These are phyloP conservation scores for Amylostereum areolatum DNA, from an alignment of 1,284 basidiomycete species.

Conservation along the genomic window DNA sequence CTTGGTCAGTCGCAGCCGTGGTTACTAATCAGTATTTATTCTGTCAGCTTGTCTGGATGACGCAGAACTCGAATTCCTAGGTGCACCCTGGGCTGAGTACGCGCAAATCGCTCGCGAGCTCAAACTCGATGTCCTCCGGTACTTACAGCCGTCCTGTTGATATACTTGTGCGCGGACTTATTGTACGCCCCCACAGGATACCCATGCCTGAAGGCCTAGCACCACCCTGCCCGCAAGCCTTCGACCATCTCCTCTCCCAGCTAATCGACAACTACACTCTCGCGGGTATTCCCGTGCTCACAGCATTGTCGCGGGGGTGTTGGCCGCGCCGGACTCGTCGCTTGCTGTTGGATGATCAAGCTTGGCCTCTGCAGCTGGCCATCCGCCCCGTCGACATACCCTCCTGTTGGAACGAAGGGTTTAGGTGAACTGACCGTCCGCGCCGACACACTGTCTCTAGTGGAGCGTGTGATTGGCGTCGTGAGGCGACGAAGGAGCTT, in stretches of 20 bases:
- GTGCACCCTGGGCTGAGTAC: constrained; percentile 81
- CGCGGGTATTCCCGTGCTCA: constrained; percentile 69
- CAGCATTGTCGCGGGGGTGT: constrained; percentile 95
- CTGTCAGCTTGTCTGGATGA: constrained; percentile 74
- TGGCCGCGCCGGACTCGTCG: constrained; percentile 89
- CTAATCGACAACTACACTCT: constrained; percentile 77
- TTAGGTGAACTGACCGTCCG: constrained; percentile 18
- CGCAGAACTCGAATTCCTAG: constrained; percentile 79
- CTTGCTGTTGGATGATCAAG: constrained; percentile 90
- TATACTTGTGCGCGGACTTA: neutral
- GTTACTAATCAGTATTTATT: constrained; percentile 2
- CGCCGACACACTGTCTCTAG: constrained; percentile 53
- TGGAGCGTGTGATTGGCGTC: constrained; percentile 70
- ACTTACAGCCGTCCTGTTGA: constrained; percentile 12
- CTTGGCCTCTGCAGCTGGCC: constrained; percentile 82
- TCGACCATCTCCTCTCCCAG: constrained; percentile 69
- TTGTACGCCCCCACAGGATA: constrained; percentile 39
- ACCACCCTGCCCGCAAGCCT: constrained; percentile 56
- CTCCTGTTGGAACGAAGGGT: constrained; percentile 6
- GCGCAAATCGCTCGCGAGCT: constrained; percentile 51
- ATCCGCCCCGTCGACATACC: constrained; percentile 20
- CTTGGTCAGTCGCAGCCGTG: neutral
- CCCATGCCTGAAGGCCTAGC: constrained; percentile 91
- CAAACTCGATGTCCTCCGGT: constrained; percentile 74
- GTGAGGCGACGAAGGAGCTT: constrained; percentile 72